These are phyloP conservation scores for Fomitopsis pulvina DNA, from an alignment of 768 basidiomycete genomes.

Conservation along the genomic window DNA sequence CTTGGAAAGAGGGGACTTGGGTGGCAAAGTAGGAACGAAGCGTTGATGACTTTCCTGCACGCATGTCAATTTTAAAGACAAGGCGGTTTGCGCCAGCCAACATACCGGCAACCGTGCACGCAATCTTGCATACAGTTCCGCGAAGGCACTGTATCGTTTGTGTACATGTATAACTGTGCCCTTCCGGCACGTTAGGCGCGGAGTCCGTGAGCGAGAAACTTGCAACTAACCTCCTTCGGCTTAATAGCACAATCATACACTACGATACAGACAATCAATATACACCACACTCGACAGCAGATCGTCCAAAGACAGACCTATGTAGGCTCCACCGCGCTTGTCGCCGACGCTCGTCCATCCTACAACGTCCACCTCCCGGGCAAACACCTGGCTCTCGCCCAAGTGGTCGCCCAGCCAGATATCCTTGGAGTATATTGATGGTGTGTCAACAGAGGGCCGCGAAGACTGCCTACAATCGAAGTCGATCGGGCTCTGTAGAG, in stretches of 20 bases:
- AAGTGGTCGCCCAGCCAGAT: conserved; percentile 65
- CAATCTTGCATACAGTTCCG: conserved; percentile 42
- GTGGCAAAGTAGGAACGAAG: conserved; percentile 54
- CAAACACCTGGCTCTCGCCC: conserved; percentile 48
- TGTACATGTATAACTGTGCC: conserved; percentile 59
- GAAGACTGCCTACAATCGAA: conserved; percentile 6
- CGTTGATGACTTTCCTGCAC: conserved; percentile 37
- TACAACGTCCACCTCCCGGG: conserved; percentile 55
- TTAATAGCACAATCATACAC: conserved; percentile 69
- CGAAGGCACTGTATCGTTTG: conserved; percentile 65
- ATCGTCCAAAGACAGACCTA: conserved; percentile 36
- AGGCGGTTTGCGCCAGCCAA: neutral
- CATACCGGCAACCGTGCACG: conserved; percentile 47
- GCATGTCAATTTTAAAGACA: neutral
- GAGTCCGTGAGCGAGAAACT: neutral
- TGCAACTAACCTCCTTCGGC: conserved; percentile 45
- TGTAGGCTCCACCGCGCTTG: conserved; percentile 53
- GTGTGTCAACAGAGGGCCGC: conserved; percentile 18
- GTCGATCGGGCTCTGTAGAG: conserved; percentile 1
- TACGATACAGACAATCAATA: conserved; percentile 9
- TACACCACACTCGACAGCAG: neutral
- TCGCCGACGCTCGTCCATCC: conserved; percentile 76
- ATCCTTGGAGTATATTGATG: conserved; percentile 59
- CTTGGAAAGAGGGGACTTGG: conserved; percentile 61
- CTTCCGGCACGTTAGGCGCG: conserved; percentile 19